Base-by-base conservation (phyloP, 169 alveolate species). In the Cryptosporidium ubiquitum region DNA sequence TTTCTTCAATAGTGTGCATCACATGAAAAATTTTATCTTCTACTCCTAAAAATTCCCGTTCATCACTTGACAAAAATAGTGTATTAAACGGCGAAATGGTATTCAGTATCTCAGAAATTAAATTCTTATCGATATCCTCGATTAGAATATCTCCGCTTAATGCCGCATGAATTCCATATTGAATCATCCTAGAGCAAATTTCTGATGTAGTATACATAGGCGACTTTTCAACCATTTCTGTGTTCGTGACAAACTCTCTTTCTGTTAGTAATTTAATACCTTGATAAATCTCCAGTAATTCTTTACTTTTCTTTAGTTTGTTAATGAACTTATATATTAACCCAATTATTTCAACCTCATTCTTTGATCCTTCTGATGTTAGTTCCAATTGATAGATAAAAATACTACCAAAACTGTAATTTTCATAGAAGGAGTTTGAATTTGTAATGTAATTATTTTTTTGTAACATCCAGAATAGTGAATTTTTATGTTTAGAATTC, bases 131-230 rank as follows among this genome's bases (percentile, higher is more conserved):
- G 10, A 47, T 44, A n/a, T 79, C 89, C 42, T 79, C 51, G 29
- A 79, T 79, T 60, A 79, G 47, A 9, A 61, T 23, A 40, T 79
- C 89, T 37, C 79, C 89, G 61, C 89, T 79, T 26, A 79, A 49
- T 31, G 75, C 89, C 5, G 37, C 31, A 61, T 79, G 74, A 42
- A 40, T 79, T 64, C 89, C 89, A 61, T 61, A 61, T 79, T 79
- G 71, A 20, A 79, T 55, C 47, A 79, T 26, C 33, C 68, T 79
- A 18, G 89, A 79, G 20, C 89, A 79, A 61, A 79, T 79, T 42
- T 79, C 89, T 29, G 89, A 79, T 12, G 69, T 69, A 20, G 7
- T 14, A 58, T 79, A 61, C 75, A 79, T 61, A 5, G 89, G 89
- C 18, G 89, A 79, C 29, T 42, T 60, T 3, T 64, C 89, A 5